Evolutionary conservation across 345 rosid genomes (phyloP).

Genomic region (Pistacia vera): DNA sequence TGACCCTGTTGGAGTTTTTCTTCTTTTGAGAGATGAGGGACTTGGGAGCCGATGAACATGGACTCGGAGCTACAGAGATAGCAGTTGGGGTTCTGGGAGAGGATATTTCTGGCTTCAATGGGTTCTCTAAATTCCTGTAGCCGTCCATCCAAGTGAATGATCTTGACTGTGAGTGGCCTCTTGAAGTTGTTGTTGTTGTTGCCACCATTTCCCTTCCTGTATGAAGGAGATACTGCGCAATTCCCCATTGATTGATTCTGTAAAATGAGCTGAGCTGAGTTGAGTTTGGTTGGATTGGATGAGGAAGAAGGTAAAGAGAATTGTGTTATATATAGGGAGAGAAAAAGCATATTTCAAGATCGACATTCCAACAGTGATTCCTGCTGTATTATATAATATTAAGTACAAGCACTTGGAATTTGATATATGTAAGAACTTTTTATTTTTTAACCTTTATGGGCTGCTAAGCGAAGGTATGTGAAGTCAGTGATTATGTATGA

Average conservation of each 20-base stretch:
- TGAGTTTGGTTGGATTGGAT: neutral
- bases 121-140: constrained; percentile 40
- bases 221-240: constrained; percentile 33
- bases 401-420: too few species aligned
- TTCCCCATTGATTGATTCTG: constrained; percentile 34
- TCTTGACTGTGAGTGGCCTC: constrained; percentile 30
- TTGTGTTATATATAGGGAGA: neutral
- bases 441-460: neutral
- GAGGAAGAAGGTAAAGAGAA: neutral
- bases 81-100: constrained; percentile 35
- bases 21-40: constrained; percentile 26
- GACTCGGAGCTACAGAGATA: constrained; percentile 51
- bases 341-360: neutral
- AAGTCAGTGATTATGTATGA: neutral
- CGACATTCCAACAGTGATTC: neutral
- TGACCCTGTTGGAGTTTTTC: constrained; percentile 50
- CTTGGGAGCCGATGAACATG: constrained; percentile 32
- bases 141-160: constrained; percentile 41
- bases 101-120: constrained; percentile 30
- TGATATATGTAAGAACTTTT: too few species aligned
- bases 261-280: too few species aligned
- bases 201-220: neutral
- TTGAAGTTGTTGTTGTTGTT: neutral
- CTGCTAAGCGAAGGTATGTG: neutral
- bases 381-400: neutral